phyloP scores from a whole-genome alignment of 192 early-diverging fungal genomes.

The Coemansia sp. region DNA sequence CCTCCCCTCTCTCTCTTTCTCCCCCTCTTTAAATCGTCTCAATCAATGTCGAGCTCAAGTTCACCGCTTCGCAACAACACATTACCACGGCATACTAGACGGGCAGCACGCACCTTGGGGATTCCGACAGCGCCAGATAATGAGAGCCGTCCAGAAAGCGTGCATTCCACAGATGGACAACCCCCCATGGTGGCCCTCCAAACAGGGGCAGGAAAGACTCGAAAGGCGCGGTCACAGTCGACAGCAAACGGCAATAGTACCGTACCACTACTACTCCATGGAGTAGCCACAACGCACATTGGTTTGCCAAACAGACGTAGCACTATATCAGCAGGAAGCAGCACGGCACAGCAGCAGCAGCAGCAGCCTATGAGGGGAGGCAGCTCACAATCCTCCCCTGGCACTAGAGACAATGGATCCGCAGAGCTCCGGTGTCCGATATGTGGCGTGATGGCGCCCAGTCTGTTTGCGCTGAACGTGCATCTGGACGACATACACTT shows the following conservation, averaged over 20 bases:
- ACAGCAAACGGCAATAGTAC: background rate
- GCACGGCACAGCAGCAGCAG: background rate
- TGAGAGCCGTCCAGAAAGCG: background rate
- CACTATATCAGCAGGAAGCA: constrained; percentile 29
- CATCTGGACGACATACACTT: constrained; percentile 53
- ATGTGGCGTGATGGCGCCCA: constrained; percentile 51
- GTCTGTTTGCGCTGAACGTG: constrained; percentile 43
- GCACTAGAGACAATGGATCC: background rate
- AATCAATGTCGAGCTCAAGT: background rate
- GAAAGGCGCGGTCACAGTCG: constrained; percentile 17
- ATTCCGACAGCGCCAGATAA: background rate
- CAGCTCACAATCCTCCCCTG: background rate
- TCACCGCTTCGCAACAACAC: constrained; percentile 15
- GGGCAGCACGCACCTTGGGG: constrained; percentile 38
- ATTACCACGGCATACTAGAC: constrained; percentile 28
- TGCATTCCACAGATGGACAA: background rate
- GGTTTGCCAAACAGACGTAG: constrained; percentile 12
- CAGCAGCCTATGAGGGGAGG: background rate
- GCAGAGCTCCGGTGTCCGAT: constrained; percentile 41
- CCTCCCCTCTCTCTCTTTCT: no score
- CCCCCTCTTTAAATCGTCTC: background rate
- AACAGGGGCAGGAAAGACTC: background rate
- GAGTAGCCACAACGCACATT: background rate
- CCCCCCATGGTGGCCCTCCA: no score
- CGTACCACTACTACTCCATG: background rate